Evolutionary conservation across 306 rosid species (phyloP).

Genomic region (Cucurbita maxima): DNA sequence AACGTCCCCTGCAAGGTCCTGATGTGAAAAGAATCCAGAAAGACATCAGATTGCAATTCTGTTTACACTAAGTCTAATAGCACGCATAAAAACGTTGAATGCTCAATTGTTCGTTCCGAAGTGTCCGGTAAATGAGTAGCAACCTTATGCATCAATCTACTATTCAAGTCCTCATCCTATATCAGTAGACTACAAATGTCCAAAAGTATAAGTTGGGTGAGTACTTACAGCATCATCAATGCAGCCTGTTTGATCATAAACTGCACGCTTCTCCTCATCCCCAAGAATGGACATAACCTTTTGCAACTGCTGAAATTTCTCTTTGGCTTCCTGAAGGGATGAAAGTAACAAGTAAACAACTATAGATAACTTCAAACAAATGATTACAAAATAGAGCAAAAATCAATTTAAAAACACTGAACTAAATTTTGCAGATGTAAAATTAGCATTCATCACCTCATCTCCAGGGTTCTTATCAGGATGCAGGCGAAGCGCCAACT

Average conservation of each 20-base stretch:
- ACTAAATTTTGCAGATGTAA: background rate
- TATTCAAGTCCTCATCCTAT: background rate
- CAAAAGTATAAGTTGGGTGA: background rate
- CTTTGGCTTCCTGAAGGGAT: slow-evolving; percentile 60
- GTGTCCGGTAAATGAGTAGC: background rate
- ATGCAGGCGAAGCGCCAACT: slow-evolving; percentile 81
- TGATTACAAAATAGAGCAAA: background rate
- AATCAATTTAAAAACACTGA: background rate
- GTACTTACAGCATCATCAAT: slow-evolving; percentile 63
- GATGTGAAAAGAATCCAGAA: slow-evolving; percentile 15
- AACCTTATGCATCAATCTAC: background rate
- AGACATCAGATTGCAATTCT: background rate
- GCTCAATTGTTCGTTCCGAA: background rate
- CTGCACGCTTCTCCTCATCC: slow-evolving; percentile 71
- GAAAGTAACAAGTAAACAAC: background rate
- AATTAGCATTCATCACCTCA: slow-evolving; percentile 40
- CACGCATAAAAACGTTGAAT: background rate
- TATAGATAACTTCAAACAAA: background rate
- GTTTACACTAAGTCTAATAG: background rate
- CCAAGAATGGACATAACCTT: slow-evolving; percentile 84
- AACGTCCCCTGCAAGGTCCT: slow-evolving; percentile 78
- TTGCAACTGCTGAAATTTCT: slow-evolving; percentile 78
- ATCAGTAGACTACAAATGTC: background rate
- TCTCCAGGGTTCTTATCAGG: slow-evolving; percentile 86
- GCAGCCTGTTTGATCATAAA: slow-evolving; percentile 87